A percentile compares a stretch with the other conserved stretches of the same genome.
phyloP scores from a whole-genome alignment of 2,329 filamentous ascomycete species.

The Fusarium nodosum region DNA sequence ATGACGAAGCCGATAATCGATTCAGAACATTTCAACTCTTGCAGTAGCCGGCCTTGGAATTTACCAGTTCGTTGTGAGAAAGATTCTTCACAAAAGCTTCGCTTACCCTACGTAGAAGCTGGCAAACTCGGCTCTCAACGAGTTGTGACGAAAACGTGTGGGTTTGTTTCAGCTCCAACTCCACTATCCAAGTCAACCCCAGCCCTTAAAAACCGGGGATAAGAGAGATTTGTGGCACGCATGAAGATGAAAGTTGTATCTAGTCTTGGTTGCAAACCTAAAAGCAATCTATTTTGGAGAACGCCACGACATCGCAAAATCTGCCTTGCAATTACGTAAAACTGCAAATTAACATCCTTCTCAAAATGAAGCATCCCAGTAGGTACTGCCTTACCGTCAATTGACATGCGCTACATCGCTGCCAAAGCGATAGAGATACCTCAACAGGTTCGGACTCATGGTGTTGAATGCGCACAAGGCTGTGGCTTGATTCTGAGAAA shows the following conservation, averaged over 20 bases:
- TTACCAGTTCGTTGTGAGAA: neutral
- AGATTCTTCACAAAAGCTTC: neutral
- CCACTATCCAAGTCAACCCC: neutral
- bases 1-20: too few relatives aligned
- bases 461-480: neutral
- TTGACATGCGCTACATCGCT: neutral
- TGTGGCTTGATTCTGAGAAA: neutral
- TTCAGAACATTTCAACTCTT: neutral
- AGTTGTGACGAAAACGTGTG: neutral
- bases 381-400: neutral
- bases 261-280: neutral
- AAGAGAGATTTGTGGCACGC: neutral
- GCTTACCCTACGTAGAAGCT: neutral
- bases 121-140: neutral
- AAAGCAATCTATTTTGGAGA: neutral
- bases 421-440: neutral
- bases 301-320: neutral
- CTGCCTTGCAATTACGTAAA: neutral
- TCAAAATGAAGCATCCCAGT: too few relatives aligned
- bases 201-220: neutral
- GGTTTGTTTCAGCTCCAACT: slow-evolving; percentile 1
- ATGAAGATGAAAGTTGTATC: neutral
- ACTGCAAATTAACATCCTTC: neutral
- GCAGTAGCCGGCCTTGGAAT: fast-evolving
- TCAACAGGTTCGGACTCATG: too few relatives aligned